Conservation (phyloP, 257 asterid species). For the Echites panduratus region DNA sequence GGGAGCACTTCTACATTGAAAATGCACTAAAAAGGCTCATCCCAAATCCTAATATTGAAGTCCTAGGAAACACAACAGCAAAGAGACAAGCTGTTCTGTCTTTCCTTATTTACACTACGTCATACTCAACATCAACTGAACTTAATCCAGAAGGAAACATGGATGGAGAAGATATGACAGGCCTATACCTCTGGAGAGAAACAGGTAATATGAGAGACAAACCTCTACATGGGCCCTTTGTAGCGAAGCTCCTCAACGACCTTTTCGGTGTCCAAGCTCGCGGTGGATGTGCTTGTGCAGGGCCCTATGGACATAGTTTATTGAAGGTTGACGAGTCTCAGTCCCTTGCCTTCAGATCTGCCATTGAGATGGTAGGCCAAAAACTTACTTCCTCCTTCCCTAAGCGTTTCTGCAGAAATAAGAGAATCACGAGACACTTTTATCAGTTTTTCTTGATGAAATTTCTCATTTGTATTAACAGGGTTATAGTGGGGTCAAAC, state of each 20-base stretch:
- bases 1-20: slow-evolving; percentile 32
- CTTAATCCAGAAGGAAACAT: neutral
- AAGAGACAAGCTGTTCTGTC: slow-evolving; percentile 60
- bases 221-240: slow-evolving; percentile 62
- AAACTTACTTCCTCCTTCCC: no score
- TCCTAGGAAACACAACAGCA: slow-evolving; percentile 45
- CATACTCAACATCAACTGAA: slow-evolving; percentile 8
- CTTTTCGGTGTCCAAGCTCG: slow-evolving; percentile 77
- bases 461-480: slow-evolving; percentile 5
- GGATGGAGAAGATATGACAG: neutral
- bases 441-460: neutral
- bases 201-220: slow-evolving; percentile 23
- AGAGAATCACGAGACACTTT: neutral
- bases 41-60: slow-evolving; percentile 28
- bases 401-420: neutral
- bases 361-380: slow-evolving; percentile 35
- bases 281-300: slow-evolving; percentile 78
- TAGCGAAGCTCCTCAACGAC: slow-evolving; percentile 65
- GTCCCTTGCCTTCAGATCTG: slow-evolving; percentile 39
- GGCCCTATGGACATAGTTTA: slow-evolving; percentile 58
- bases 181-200: slow-evolving; percentile 29
- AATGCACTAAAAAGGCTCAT: slow-evolving; percentile 41
- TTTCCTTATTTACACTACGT: slow-evolving; percentile 40
- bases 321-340: slow-evolving; percentile 36
- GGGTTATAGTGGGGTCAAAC: slow-evolving; percentile 66